Conservation (phyloP, 345 rosid species). For the Eucalyptus polybractea region DNA sequence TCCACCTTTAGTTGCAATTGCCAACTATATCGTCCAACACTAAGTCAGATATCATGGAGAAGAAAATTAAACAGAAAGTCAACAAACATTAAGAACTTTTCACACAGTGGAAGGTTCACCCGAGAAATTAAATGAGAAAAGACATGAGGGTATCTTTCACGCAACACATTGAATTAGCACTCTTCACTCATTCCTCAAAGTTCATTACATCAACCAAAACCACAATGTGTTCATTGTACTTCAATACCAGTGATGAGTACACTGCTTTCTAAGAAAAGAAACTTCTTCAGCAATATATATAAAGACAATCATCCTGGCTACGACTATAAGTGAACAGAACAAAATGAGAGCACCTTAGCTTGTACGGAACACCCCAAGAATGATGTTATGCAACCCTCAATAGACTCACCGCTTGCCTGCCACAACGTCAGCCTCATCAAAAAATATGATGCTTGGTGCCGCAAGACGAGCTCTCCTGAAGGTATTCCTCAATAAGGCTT, state of each 20-base stretch:
- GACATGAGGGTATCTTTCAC: not conserved
- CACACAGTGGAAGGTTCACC: not conserved
- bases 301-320: not conserved
- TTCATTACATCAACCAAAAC: not conserved
- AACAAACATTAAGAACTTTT: not conserved
- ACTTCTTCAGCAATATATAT: not conserved
- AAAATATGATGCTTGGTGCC: slow-evolving; percentile 89
- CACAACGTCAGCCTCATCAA: slow-evolving; percentile 91
- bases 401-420: slow-evolving; percentile 62
- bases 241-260: not conserved
- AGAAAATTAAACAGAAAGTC: not conserved
- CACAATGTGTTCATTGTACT: not conserved
- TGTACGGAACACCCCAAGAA: not conserved
- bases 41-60: not conserved
- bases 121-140: not conserved
- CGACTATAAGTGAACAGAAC: not conserved
- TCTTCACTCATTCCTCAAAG: not conserved
- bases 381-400: not conserved
- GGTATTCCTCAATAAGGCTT: slow-evolving; percentile 75
- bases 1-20: not conserved
- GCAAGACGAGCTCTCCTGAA: slow-evolving; percentile 89
- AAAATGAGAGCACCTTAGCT: not conserved
- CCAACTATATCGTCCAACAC: not conserved
- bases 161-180: not conserved
- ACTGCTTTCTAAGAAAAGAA: not conserved